Percentiles rank a stretch among this genome's conserved stretches.
These are phyloP conservation scores for Chlamydomonas schloesseri DNA, from an alignment of 139 green algal genomes.

Conservation along the genomic window DNA sequence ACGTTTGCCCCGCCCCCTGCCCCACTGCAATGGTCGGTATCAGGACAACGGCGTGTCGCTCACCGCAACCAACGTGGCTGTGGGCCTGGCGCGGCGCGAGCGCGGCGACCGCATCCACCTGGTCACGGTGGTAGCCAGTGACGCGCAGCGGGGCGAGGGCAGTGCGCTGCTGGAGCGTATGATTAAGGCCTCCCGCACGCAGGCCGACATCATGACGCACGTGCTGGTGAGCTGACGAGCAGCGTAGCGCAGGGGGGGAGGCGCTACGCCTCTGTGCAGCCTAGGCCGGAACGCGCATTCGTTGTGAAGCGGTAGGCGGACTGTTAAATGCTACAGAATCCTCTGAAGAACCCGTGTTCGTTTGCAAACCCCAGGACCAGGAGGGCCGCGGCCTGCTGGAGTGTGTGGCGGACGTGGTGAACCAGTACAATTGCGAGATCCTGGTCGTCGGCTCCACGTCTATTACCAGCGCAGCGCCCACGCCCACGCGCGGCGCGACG, in stretches of 20 bases:
- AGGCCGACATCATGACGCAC: slow-evolving; percentile 5
- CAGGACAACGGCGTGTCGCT: slow-evolving; percentile 44
- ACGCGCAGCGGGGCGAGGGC: slow-evolving; percentile 28
- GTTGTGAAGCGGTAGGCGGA: no score
- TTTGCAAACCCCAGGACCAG: neutral
- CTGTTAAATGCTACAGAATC: no score
- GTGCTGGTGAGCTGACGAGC: slow-evolving; percentile 6
- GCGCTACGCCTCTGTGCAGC: no score
- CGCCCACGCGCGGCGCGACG: neutral
- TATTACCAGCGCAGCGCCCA: neutral
- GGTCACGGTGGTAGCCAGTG: slow-evolving; percentile 17
- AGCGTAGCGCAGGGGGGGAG: neutral
- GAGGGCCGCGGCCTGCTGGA: slow-evolving; percentile 30
- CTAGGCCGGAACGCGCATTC: neutral
- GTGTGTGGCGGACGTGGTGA: slow-evolving; percentile 1
- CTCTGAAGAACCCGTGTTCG: no score
- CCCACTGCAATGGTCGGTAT: neutral
- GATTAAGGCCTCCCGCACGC: slow-evolving; percentile 6
- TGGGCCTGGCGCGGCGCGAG: slow-evolving; percentile 27
- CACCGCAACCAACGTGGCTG: slow-evolving; percentile 34
- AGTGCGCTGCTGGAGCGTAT: slow-evolving; percentile 22
- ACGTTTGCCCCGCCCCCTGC: neutral
- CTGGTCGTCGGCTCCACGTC: slow-evolving; percentile 9
- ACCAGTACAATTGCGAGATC: neutral
- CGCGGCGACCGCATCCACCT: slow-evolving; percentile 33